These are phyloP conservation scores for Flaveria brownii DNA, from an alignment of 129 eudicot species.

Conservation along the genomic window DNA sequence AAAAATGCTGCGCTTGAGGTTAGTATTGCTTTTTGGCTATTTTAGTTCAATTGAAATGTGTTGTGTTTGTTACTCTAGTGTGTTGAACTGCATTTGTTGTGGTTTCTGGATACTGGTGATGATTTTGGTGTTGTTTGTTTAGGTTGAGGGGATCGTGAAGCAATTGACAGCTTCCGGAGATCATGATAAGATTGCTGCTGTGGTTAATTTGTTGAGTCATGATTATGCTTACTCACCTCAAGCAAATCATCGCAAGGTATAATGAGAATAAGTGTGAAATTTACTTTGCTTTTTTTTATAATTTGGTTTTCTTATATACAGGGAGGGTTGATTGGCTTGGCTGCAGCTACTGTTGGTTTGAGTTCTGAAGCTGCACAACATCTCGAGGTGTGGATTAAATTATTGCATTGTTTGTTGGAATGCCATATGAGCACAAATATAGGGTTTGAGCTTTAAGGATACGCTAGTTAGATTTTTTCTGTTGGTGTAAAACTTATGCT, in stretches of 20 bases:
- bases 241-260: conserved; percentile 83
- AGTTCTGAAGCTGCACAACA: conserved; percentile 78
- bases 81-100: too few relatives aligned
- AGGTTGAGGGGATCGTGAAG: conserved; percentile 94
- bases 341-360: conserved; percentile 93
- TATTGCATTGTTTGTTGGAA: not conserved
- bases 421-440: not conserved
- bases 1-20: conserved; percentile 95
- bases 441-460: not conserved
- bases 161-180: conserved; percentile 69
- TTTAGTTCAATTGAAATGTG: conserved; percentile 9
- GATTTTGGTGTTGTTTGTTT: conserved; percentile 10
- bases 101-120: conserved; percentile 25
- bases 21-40: not conserved
- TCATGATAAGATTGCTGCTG: conserved; percentile 78
- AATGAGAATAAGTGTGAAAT: not conserved
- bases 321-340: conserved; percentile 98
- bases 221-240: conserved; percentile 78
- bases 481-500: not conserved
- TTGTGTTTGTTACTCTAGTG: conserved; percentile 6
- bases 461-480: conserved; percentile 8
- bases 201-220: conserved; percentile 66
- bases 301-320: conserved; percentile 25
- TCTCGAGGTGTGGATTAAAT: conserved; percentile 62
- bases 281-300: conserved; percentile 18